Conservation (phyloP, 2,329 filamentous ascomycete species). For the Aspergillus fijiensis region DNA sequence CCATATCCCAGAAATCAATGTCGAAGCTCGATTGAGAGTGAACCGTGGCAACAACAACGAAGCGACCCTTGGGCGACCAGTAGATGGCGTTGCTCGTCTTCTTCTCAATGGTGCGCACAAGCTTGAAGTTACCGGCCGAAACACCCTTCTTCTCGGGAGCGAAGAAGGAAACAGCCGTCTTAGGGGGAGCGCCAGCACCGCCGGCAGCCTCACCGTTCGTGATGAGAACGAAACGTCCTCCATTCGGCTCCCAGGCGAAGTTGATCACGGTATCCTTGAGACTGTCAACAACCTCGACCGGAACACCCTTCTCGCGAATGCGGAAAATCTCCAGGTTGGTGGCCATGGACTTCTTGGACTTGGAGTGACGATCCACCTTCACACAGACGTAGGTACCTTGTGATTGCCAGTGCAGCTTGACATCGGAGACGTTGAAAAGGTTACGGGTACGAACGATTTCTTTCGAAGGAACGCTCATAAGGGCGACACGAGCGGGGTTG, state of each 20-base stretch:
- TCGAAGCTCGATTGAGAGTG: slow-evolving; percentile 91
- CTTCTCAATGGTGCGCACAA: slow-evolving; percentile 92
- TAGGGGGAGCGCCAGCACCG: slow-evolving; percentile 79
- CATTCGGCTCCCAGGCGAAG: slow-evolving; percentile 99
- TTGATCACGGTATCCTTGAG: slow-evolving; percentile 99
- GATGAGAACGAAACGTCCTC: slow-evolving; percentile 95
- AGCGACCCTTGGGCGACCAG: slow-evolving; percentile 94
- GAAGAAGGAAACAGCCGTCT: slow-evolving; percentile 95
- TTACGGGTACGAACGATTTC: slow-evolving; percentile 92
- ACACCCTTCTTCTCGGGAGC: slow-evolving; percentile 92
- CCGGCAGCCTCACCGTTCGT: slow-evolving; percentile 82
- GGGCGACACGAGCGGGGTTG: slow-evolving; percentile 93
- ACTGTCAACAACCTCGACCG: slow-evolving; percentile 94
- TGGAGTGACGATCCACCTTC: slow-evolving; percentile 98
- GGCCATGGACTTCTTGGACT: slow-evolving; percentile 96
- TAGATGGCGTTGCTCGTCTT: slow-evolving; percentile 99
- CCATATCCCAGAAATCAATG: slow-evolving; percentile 95
- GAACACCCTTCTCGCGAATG: slow-evolving; percentile 93
- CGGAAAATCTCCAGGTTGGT: slow-evolving; percentile 99
- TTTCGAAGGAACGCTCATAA: slow-evolving; percentile 96
- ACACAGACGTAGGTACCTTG: slow-evolving; percentile 92
- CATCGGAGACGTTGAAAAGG: slow-evolving; percentile 95
- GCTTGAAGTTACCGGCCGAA: slow-evolving; percentile 88
- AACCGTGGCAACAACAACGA: slow-evolving; percentile 91
- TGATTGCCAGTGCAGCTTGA: slow-evolving; percentile 98